These are phyloP conservation scores for Melastoma candidum DNA, from an alignment of 441 rosid genomes.

Conservation along the genomic window DNA sequence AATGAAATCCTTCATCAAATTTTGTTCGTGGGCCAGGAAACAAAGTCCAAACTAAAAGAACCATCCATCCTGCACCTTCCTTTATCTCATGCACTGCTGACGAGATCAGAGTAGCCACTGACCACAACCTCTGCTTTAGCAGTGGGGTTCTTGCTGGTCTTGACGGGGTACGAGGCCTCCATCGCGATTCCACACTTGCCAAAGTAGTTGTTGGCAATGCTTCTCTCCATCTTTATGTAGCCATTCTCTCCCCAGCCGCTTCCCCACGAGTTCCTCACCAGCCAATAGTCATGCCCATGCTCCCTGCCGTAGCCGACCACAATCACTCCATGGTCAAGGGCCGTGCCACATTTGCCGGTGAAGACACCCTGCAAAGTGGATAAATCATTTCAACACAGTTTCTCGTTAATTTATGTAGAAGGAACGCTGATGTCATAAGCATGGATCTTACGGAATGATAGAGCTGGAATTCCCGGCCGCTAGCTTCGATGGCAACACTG, in stretches of 20 bases:
- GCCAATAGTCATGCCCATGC: slow-evolving; percentile 51
- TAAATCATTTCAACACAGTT: background rate
- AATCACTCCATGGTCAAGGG: slow-evolving; percentile 50
- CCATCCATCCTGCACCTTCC: too few species aligned
- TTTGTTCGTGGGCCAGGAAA: too few species aligned
- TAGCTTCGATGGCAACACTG: slow-evolving; percentile 68
- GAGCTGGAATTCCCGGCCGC: slow-evolving; percentile 47
- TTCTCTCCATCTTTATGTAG: slow-evolving; percentile 38
- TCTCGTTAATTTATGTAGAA: background rate
- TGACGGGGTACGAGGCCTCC: too few species aligned
- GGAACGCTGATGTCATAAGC: background rate
- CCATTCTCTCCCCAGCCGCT: slow-evolving; percentile 54
- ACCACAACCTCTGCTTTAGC: too few species aligned
- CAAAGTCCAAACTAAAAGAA: too few species aligned
- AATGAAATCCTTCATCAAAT: too few species aligned
- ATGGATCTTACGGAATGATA: slow-evolving; percentile 39
- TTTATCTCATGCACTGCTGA: too few species aligned
- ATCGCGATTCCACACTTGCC: too few species aligned
- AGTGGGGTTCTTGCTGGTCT: too few species aligned
- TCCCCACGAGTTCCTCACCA: slow-evolving; percentile 71
- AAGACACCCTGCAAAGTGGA: slow-evolving; percentile 41
- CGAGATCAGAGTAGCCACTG: too few species aligned
- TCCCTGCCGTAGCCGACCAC: slow-evolving; percentile 56
- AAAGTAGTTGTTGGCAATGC: too few species aligned
- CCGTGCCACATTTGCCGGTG: slow-evolving; percentile 43